These are phyloP conservation scores for Suillus lakei DNA, from an alignment of 768 basidiomycete genomes.

Conservation along the genomic window DNA sequence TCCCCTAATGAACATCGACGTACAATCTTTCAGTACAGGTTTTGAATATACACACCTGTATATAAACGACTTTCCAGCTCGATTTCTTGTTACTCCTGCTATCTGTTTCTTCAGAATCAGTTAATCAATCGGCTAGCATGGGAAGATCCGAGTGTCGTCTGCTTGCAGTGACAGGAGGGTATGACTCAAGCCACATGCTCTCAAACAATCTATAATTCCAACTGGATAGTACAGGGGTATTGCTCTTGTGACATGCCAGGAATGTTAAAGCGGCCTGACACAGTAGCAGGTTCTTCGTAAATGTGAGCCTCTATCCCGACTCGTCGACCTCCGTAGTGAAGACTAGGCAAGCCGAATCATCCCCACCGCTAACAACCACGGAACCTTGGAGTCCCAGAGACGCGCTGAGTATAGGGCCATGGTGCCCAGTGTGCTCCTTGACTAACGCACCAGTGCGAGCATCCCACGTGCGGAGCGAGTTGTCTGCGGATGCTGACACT, in stretches of 20 bases:
- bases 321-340: constrained; percentile 62
- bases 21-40: no score
- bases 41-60: not conserved
- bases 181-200: not conserved
- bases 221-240: not conserved
- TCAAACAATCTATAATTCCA: not conserved
- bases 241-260: not conserved
- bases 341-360: constrained; percentile 87
- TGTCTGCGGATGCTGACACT: constrained; percentile 88
- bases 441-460: constrained; percentile 80
- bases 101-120: not conserved
- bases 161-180: not conserved
- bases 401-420: constrained; percentile 74
- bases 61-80: not conserved
- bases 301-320: constrained; percentile 8
- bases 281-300: not conserved
- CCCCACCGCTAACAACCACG: constrained; percentile 85
- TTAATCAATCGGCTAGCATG: not conserved
- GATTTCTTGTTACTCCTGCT: not conserved
- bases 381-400: constrained; percentile 72
- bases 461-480: constrained; percentile 90
- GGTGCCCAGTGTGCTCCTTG: constrained; percentile 84
- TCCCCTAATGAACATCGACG: no score
- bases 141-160: not conserved
- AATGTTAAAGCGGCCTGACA: not conserved